Evolutionary conservation across 108 stramenopile species (phyloP).

Genomic region (Discostella pseudostelligera): DNA sequence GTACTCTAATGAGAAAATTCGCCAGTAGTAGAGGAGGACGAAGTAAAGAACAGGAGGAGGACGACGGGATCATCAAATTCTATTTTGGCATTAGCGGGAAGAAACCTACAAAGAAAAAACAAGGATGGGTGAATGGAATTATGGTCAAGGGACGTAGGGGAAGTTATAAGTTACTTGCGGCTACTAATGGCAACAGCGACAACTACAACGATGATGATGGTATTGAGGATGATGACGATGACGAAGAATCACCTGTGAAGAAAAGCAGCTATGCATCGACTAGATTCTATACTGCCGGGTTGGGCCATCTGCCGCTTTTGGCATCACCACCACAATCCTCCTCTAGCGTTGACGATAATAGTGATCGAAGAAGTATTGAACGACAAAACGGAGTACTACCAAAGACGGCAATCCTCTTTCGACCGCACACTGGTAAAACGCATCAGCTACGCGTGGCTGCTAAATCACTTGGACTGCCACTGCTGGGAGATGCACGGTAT

Average conservation of each 20-base stretch:
- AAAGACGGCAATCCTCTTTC: slow-evolving; percentile 64
- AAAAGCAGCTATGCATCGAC: slow-evolving; percentile 54
- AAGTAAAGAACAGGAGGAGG: slow-evolving; percentile 4
- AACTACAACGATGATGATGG: slow-evolving; percentile 2
- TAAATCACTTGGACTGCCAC: slow-evolving; percentile 69
- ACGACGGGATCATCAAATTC: slow-evolving; percentile 37
- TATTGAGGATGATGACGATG: background rate
- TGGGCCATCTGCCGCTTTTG: slow-evolving; percentile 24
- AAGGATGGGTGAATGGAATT: slow-evolving; percentile 73
- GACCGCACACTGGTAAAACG: slow-evolving; percentile 77
- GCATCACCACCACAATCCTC: background rate
- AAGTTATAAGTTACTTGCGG: slow-evolving; percentile 56
- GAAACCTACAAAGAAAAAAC: slow-evolving; percentile 69
- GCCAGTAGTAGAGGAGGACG: background rate
- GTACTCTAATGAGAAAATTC: slow-evolving; percentile 46
- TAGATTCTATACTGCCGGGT: slow-evolving; percentile 69
- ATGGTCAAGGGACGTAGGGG: slow-evolving; percentile 71
- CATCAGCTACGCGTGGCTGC: slow-evolving; percentile 86
- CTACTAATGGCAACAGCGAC: slow-evolving; percentile 20
- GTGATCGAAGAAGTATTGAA: background rate
- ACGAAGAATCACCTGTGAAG: background rate
- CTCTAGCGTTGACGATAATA: slow-evolving; percentile 3
- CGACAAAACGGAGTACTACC: slow-evolving; percentile 12
- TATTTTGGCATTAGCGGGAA: slow-evolving; percentile 70
- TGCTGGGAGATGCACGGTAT: slow-evolving; percentile 77